Base-by-base conservation (phyloP, 306 rosid genomes). In the Quercus glauca region DNA sequence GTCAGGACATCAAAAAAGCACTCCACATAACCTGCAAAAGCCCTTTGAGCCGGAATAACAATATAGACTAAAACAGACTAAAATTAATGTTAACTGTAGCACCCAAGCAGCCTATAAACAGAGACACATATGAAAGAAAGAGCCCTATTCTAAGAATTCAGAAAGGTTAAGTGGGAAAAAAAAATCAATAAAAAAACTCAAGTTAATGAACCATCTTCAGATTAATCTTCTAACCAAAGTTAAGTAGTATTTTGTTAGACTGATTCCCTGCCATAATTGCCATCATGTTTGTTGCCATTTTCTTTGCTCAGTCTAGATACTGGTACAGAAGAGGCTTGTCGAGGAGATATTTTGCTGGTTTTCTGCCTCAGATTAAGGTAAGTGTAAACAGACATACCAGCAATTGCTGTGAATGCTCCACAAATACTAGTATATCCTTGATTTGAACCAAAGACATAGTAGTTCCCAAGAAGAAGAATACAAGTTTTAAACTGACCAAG, bases 401-500 rank as follows among this genome's bases (percentile, higher is more conserved):
- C 89, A 20, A 95, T 95, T 17, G 99, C 99, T 45, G 94, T 83
- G 59, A 90, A 90, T 31, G 99, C 99, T 13, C 99, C 99, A 3
- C 76, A 80, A 25, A 95, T 91, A 67, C 99, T 95, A 69, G 85
- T 91, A 60, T 5, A 83, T 28, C 99, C 99, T 3, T 97, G 98
- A 82, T 92, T 91, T 33, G 99, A 87, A 81, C 91, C 91, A 2
- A 95, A 92, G 37, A 95, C 86, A 83, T 86, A 92, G 80, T 78
- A 92, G 87, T 91, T 92, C 78, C 99, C 99, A 0, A 95, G 94
- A 80, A 92, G 98, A 55, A 95, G 88, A 73, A 93, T 87, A n/a
- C 99, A 92, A 21, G 98, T 95, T 89, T 95, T 95, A 37, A 95
- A 95, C 86, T 95, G 98, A 60, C 99, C 98, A 6, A 95, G 99